phyloP scores from a whole-genome alignment of 192 early-diverging fungal species.

The Spizellomyces sp. region DNA sequence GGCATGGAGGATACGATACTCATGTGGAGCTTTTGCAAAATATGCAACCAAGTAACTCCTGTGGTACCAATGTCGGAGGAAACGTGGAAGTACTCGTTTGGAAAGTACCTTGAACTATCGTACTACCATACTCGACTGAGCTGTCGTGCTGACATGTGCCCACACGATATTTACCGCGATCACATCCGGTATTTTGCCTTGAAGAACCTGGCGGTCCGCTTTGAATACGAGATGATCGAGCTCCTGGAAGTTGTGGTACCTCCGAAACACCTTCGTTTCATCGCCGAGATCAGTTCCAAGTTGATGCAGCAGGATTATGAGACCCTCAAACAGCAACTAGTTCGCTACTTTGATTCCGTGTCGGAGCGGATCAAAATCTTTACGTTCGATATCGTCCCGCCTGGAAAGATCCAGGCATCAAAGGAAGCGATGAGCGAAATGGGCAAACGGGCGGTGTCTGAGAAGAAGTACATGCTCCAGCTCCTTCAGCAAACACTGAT shows the following conservation, averaged over 20 bases:
- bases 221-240: constrained; percentile 75
- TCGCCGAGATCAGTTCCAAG: constrained; percentile 49
- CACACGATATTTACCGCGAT: constrained; percentile 80
- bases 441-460: constrained; percentile 66
- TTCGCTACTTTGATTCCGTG: constrained; percentile 86
- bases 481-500: constrained; percentile 81
- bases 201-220: constrained; percentile 73
- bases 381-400: constrained; percentile 75
- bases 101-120: constrained; percentile 91
- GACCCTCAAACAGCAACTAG: constrained; percentile 63
- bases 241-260: constrained; percentile 75
- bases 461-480: constrained; percentile 83
- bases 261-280: constrained; percentile 64
- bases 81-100: constrained; percentile 94
- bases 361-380: constrained; percentile 77
- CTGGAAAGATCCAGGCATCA: constrained; percentile 68
- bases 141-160: constrained; percentile 72
- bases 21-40: constrained; percentile 86
- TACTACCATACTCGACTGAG: constrained; percentile 76
- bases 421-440: constrained; percentile 73
- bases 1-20: constrained; percentile 76
- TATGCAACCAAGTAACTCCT: constrained; percentile 72
- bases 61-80: constrained; percentile 79
- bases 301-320: constrained; percentile 79
- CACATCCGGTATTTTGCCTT: constrained; percentile 85